Evolutionary conservation across 2,329 filamentous ascomycete genomes (phyloP).

Genomic region (Diaporthe citri): DNA sequence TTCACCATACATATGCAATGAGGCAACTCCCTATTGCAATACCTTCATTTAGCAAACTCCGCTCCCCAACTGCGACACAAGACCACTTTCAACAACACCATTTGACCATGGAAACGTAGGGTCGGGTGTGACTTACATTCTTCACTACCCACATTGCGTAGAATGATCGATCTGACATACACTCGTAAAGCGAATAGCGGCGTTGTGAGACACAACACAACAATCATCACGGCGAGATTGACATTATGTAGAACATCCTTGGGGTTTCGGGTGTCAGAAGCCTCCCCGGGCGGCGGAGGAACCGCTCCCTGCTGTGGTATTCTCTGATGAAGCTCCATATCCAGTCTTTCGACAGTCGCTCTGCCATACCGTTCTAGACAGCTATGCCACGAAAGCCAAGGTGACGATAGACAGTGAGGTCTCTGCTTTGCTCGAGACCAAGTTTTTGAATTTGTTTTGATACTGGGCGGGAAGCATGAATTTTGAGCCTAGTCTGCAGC

Average conservation of each 20-base stretch:
- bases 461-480: background rate
- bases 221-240: constrained; percentile 10
- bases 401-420: background rate
- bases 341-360: background rate
- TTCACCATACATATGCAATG: background rate
- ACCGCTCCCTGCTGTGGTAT: background rate
- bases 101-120: background rate
- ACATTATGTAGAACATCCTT: constrained; percentile 1
- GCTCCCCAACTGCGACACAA: no score
- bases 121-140: background rate
- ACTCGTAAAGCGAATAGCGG: background rate
- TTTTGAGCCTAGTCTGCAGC: background rate
- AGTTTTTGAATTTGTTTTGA: background rate
- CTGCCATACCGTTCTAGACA: background rate
- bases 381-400: background rate
- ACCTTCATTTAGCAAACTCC: background rate
- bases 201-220: background rate
- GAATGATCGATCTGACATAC: background rate
- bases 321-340: background rate
- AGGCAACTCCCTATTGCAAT: background rate
- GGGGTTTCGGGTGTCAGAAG: background rate
- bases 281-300: background rate
- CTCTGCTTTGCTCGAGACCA: background rate
- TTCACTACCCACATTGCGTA: background rate
- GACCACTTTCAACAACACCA: no score